Evolutionary conservation across 2,329 filamentous ascomycete genomes (phyloP), one percentile per base, ranked within the genome.

Genomic region (Pezicula radicicola): DNA sequence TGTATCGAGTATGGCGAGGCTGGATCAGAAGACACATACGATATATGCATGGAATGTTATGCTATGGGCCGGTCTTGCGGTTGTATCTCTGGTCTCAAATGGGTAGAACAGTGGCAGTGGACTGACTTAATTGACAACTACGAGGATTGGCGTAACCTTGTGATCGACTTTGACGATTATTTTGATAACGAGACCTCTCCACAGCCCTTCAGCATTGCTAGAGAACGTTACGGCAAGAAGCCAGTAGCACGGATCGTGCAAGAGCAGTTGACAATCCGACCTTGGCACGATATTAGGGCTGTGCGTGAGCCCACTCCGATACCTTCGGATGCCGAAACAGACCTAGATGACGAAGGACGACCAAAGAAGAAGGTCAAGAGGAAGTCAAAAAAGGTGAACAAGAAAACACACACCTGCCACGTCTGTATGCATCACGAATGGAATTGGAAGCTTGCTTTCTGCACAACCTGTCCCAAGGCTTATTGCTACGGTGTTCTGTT

Each of bases 11-110:
- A 76, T 89, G 18, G 75, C 80, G 10, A 80, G 80, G 53, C 88
- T 84, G 30, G 83, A 79, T 87, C 91, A 50, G 89, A 86, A 30
- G 84, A 97, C 64, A 89, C 89, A 0, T 99, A 97, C 66, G 94
- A 99, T 67, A 80, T 99, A 19, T 99, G 94, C 65, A 92, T 99
- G 89, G 94, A 99, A 61, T 99, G 94, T 66, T 99, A 96, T 65
- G 88, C 85, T n/a, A 96, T 97, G 88, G 94, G 94, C 19, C 84
- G 94, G 48, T 96, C 92, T 43, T 99, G 94, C 66, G 83, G 82
- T 3, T 99, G 94, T 64, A 80, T 96, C 47, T 96, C 92, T 3
- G 85, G 84, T 10, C 79, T 96, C 10, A 84, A 82, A 55, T 99
- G 93, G 92, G 91, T 90, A 47, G 92, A 99, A 66, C 94, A 97